phyloP scores from a whole-genome alignment of 2,329 filamentous ascomycete genomes.

The Calonectria leucothoes region DNA sequence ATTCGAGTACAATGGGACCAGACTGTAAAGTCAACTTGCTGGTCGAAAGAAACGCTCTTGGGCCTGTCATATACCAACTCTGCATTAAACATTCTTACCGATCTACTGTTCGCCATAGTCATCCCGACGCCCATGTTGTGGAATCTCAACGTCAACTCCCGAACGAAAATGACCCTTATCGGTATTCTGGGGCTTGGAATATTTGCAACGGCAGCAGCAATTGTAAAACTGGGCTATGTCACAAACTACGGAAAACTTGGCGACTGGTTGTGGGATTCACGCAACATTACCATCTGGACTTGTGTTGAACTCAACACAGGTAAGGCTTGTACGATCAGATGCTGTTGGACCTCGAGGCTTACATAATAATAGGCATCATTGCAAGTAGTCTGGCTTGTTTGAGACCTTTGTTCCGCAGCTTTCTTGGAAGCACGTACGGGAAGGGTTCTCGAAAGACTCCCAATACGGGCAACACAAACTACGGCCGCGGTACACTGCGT shows the following conservation, averaged over 20 bases:
- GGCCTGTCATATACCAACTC: slow-evolving; percentile 57
- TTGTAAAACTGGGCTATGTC: slow-evolving; percentile 54
- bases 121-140: slow-evolving; percentile 53
- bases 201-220: slow-evolving; percentile 56
- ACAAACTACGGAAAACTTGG: slow-evolving; percentile 51
- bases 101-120: slow-evolving; percentile 53
- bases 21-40: slow-evolving; percentile 54
- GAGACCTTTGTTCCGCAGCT: slow-evolving; percentile 47
- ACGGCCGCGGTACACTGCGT: slow-evolving; percentile 38
- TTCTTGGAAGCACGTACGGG: slow-evolving; percentile 47
- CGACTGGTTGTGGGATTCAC: slow-evolving; percentile 58
- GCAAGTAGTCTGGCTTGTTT: slow-evolving; percentile 50
- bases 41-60: slow-evolving; percentile 51
- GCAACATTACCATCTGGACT: slow-evolving; percentile 61
- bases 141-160: slow-evolving; percentile 53
- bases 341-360: neutral
- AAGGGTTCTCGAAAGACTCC: slow-evolving; percentile 43
- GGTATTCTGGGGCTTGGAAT: slow-evolving; percentile 56
- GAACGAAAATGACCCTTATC: slow-evolving; percentile 54
- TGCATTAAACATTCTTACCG: slow-evolving; percentile 49
- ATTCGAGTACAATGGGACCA: slow-evolving; percentile 58
- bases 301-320: slow-evolving; percentile 49
- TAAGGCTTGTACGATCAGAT: neutral
- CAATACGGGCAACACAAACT: slow-evolving; percentile 37
- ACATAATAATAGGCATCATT: slow-evolving; percentile 47